Conservation (phyloP, 139 green algal species). For the Chlamydomonas incerta region DNA sequence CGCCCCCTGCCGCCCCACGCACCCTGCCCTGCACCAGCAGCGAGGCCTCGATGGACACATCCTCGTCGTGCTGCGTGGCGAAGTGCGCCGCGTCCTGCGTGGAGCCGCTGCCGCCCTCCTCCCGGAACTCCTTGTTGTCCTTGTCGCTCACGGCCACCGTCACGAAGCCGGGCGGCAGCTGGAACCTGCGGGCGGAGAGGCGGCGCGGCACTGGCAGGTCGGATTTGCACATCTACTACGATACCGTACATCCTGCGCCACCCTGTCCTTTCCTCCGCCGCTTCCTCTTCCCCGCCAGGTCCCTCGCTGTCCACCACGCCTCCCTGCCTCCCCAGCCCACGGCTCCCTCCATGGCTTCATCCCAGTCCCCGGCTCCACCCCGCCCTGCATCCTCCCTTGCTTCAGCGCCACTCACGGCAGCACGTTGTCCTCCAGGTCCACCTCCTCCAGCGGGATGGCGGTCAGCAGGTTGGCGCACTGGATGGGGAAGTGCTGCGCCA, state of each 20-base stretch:
- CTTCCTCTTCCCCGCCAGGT: too few species aligned
- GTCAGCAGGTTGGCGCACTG: slow-evolving; percentile 5
- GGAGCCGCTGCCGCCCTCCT: slow-evolving; percentile 14
- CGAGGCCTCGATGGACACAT: slow-evolving; percentile 3
- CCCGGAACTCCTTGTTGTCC: background rate
- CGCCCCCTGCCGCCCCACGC: too few species aligned
- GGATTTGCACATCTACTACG: too few species aligned
- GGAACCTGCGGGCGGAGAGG: background rate
- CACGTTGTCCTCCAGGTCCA: slow-evolving; percentile 45
- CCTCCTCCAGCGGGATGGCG: slow-evolving; percentile 10
- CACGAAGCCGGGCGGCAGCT: background rate
- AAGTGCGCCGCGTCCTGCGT: slow-evolving; percentile 24
- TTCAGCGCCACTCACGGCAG: slow-evolving; percentile 21
- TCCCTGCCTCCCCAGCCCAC: too few species aligned
- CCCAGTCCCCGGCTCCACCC: too few species aligned
- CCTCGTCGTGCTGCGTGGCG: slow-evolving; percentile 1
- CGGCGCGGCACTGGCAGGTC: too few species aligned
- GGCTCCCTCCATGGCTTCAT: too few species aligned
- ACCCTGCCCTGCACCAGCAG: background rate
- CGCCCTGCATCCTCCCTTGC: too few species aligned
- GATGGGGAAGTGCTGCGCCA: slow-evolving; percentile 7
- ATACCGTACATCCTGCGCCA: too few species aligned
- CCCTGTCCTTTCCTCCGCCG: too few species aligned
- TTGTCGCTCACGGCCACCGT: slow-evolving; percentile 13
- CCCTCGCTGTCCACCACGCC: too few species aligned